A percentile compares a stretch with the other conserved stretches of the same genome.
These are phyloP conservation scores for Dunaliella primolecta DNA, from an alignment of 139 green algal species.

Conservation along the genomic window DNA sequence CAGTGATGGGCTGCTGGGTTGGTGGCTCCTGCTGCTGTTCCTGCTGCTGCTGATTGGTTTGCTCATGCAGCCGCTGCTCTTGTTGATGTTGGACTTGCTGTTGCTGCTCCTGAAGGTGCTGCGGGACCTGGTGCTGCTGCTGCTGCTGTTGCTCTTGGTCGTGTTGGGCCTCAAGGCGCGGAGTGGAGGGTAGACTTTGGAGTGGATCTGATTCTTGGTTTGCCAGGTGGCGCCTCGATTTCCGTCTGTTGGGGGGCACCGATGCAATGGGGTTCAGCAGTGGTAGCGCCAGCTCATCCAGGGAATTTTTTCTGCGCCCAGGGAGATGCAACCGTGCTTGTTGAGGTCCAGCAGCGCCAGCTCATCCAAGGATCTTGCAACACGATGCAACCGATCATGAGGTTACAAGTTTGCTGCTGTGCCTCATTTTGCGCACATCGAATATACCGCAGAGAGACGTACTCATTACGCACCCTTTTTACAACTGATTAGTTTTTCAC, in stretches of 20 bases:
- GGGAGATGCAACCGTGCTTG: too few species aligned
- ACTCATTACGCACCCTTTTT: too few species aligned
- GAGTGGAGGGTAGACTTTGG: not conserved
- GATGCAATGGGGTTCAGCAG: not conserved
- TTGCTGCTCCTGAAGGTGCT: not conserved
- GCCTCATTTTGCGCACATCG: too few species aligned
- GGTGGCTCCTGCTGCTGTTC: not conserved
- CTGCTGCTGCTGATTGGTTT: not conserved
- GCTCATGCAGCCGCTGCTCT: not conserved
- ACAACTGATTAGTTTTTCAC: too few species aligned
- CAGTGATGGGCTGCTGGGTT: not conserved
- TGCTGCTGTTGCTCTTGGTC: not conserved
- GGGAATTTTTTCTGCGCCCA: not conserved
- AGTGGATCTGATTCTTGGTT: not conserved
- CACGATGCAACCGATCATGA: too few species aligned
- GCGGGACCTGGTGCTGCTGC: not conserved
- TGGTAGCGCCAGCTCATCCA: not conserved
- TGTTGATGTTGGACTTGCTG: too few species aligned
- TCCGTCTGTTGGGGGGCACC: not conserved
- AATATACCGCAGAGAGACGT: too few species aligned
- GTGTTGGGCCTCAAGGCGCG: not conserved
- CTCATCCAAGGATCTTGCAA: too few species aligned
- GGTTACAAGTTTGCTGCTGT: too few species aligned
- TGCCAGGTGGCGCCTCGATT: not conserved
- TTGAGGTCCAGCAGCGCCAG: too few species aligned